These are phyloP conservation scores for Agaricus sinodeliciosus DNA, from an alignment of 768 basidiomycete genomes.

Conservation along the genomic window DNA sequence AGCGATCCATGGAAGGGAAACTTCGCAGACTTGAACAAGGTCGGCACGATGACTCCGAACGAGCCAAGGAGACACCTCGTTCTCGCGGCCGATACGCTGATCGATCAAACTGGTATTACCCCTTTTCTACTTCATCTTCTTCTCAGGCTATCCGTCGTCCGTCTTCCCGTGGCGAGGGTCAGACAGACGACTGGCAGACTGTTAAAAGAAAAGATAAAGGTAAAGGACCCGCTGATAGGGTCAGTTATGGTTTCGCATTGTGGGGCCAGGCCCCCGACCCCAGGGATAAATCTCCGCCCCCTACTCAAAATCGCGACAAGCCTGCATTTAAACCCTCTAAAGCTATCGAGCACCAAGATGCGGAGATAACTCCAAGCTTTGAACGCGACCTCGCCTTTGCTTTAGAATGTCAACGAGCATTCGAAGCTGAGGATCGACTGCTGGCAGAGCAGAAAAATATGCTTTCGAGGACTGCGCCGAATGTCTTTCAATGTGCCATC, in stretches of 20 bases:
- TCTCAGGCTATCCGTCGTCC: neutral
- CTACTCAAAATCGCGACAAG: neutral
- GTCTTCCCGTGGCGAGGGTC: neutral
- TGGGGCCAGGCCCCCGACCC: neutral
- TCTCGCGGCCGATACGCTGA: neutral
- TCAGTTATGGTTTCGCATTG: neutral
- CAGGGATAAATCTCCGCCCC: neutral
- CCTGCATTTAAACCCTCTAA: neutral
- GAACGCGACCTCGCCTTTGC: conserved; percentile 4
- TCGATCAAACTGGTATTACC: neutral
- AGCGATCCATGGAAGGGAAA: conserved; percentile 6
- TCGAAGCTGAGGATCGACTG: conserved; percentile 1
- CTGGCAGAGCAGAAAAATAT: neutral
- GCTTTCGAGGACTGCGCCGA: neutral
- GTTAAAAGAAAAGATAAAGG: conserved; percentile 5
- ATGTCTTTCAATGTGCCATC: conserved; percentile 35
- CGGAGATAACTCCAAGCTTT: neutral
- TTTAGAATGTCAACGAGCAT: conserved; percentile 5
- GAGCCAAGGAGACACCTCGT: neutral
- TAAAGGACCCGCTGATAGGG: neutral
- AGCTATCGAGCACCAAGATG: neutral
- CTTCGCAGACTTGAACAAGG: neutral
- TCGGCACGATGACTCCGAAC: conserved; percentile 6
- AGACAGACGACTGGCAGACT: conserved; percentile 5
- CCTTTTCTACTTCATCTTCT: neutral